Evolutionary conservation across 768 basidiomycete species (phyloP), one percentile per base, ranked within the genome.

Genomic region (Tulasnella sp.): DNA sequence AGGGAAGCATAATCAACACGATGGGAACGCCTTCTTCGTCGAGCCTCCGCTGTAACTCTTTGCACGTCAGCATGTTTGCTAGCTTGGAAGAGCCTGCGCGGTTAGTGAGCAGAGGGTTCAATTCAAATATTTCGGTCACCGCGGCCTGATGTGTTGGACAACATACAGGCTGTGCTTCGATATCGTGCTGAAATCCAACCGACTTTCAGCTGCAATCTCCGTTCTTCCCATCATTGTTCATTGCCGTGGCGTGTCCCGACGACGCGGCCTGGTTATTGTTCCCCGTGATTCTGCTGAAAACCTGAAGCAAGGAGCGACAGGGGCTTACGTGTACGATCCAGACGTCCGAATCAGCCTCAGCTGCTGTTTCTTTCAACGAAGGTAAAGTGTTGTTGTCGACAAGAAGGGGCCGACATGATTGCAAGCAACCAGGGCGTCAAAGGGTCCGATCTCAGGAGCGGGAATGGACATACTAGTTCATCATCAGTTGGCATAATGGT

Each of bases 331-430:
- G 88, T 12, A 92, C 86, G 18, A 93, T 86, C 24, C 92, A 88
- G 58, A 91, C 91, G 79, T 92, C 92, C 0, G 89, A 86, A 38
- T 84, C 84, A 0, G 87, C 84, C 71, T 87, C 83, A 24, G 85
- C 81, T 0, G 90, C 88, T 1, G 92, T 92, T 76, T 85, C 83
- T 56, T 84, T 85, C 68, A 92, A 82, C 3, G 91, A 82, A 1
- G 91, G 89, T 48, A 91, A 85, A 92, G 86, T 6, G 87, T 86
- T 27, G 86, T 84, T 9, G 90, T 91, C 80, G 92, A 88, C 21
- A 89, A 86, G 77, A 90, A 83, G 84, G 90, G 91, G 85, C 90
- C 76, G 84, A 92, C 80, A 85, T 89, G 85, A 84, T 89, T 84
- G 84, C 81, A 31, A 86, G 38, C 71, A 40, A 73, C 10, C 10